phyloP scores from a whole-genome alignment of 78 protist species.

The Dictyostelium capitatum region DNA sequence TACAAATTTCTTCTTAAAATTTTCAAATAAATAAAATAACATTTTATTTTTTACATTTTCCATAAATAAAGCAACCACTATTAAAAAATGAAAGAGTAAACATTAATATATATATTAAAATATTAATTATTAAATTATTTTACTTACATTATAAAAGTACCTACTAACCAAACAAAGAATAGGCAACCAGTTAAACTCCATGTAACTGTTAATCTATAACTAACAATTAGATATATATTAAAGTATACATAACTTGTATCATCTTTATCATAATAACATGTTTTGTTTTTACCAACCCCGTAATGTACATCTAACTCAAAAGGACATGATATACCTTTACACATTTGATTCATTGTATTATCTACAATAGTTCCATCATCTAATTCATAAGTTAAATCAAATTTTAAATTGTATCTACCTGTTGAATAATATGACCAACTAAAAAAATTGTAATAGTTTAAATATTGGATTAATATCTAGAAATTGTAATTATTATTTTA shows the following conservation, averaged over 20 bases:
- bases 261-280: constrained; percentile 17
- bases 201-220: constrained; percentile 14
- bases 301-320: not conserved
- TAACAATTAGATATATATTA: not conserved
- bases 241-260: not conserved
- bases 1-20: no score
- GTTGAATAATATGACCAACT: not conserved
- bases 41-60: no score
- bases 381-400: not conserved
- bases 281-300: not conserved
- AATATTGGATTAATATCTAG: no score
- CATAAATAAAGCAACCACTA: no score
- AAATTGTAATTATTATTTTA: no score
- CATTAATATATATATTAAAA: no score
- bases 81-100: no score
- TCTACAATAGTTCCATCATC: not conserved
- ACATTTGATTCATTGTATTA: not conserved
- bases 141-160: not conserved
- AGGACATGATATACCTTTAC: not conserved
- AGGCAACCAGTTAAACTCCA: not conserved
- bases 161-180: not conserved
- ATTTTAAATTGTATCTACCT: not conserved
- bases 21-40: no score
- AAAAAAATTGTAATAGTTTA: no score
- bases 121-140: no score